Percentiles rank a stretch among this genome's conserved stretches.
Evolutionary conservation across 352 stramenopile species (phyloP).

Genomic region (Plasmopara halstedii): DNA sequence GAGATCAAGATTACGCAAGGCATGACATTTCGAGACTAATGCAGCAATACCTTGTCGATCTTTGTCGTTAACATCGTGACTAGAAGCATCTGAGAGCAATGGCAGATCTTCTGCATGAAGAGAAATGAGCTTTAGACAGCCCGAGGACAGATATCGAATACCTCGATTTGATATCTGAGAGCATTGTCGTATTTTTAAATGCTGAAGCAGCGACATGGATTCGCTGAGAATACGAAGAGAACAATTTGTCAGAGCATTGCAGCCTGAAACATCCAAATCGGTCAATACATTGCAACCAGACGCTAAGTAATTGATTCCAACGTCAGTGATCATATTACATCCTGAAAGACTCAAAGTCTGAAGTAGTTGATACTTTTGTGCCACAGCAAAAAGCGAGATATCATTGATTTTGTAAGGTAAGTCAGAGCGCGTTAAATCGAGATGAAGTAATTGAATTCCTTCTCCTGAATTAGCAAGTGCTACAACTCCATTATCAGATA

Average conservation of each 20-base stretch:
- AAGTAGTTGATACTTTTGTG: constrained; percentile 44
- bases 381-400: constrained; percentile 80
- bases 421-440: constrained; percentile 84
- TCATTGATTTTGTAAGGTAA: constrained; percentile 90
- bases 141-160: constrained; percentile 34
- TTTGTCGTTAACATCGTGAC: neutral
- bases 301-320: constrained; percentile 88
- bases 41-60: constrained; percentile 30
- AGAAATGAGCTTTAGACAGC: constrained; percentile 37
- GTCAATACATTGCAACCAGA: constrained; percentile 70
- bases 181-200: constrained; percentile 42
- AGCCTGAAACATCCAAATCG: constrained; percentile 78
- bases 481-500: constrained; percentile 83
- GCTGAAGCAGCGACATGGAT: constrained; percentile 44
- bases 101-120: constrained; percentile 36
- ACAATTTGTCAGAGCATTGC: constrained; percentile 84
- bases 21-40: constrained; percentile 22
- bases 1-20: constrained; percentile 43
- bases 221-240: constrained; percentile 82
- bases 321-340: constrained; percentile 88
- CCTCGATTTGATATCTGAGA: constrained; percentile 45
- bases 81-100: constrained; percentile 29
- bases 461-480: constrained; percentile 50
- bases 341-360: constrained; percentile 60
- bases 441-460: constrained; percentile 46